These are phyloP conservation scores for Acacia melanoxylon DNA, from an alignment of 306 rosid genomes.

Conservation along the genomic window DNA sequence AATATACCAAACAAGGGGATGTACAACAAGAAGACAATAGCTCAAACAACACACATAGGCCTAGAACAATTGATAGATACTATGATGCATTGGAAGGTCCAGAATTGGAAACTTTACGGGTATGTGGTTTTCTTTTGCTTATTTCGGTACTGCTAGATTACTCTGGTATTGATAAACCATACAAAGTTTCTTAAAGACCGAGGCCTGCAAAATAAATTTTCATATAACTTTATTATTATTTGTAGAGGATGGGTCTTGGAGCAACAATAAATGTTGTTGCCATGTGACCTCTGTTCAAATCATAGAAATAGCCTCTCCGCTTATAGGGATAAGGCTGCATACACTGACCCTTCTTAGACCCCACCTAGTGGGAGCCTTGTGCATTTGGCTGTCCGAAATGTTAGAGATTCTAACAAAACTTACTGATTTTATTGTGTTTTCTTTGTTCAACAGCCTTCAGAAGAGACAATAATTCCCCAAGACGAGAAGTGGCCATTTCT, in stretches of 20 bases:
- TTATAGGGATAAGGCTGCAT: too few relatives aligned
- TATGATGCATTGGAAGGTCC: constrained; percentile 47
- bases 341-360: too few relatives aligned
- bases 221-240: too few relatives aligned
- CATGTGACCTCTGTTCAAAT: too few relatives aligned
- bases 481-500: constrained; percentile 79
- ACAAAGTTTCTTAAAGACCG: neutral
- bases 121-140: constrained; percentile 26
- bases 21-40: constrained; percentile 36
- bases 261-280: too few relatives aligned
- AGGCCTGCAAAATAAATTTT: too few relatives aligned
- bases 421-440: neutral
- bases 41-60: constrained; percentile 26
- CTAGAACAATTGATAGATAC: constrained; percentile 53
- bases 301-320: too few relatives aligned
- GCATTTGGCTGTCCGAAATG: too few relatives aligned
- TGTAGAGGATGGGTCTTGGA: too few relatives aligned
- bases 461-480: constrained; percentile 64
- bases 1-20: constrained; percentile 14
- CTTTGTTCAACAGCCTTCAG: constrained; percentile 53
- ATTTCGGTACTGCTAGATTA: neutral
- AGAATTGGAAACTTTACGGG: constrained; percentile 60
- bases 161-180: neutral
- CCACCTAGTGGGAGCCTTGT: too few relatives aligned
- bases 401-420: neutral